Evolutionary conservation across 1,284 basidiomycete species (phyloP).

Genomic region (Irpex sp.): DNA sequence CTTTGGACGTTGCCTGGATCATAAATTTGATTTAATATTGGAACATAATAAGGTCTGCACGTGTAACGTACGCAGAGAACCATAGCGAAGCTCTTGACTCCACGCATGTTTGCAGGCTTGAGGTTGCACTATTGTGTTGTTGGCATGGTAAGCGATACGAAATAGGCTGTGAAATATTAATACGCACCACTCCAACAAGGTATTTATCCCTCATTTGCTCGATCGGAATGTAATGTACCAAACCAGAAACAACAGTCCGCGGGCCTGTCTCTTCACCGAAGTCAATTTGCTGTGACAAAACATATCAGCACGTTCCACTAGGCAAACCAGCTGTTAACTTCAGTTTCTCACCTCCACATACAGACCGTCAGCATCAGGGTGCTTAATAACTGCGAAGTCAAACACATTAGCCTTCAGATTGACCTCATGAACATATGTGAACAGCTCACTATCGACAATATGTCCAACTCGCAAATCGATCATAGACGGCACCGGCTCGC

Average conservation of each 20-base stretch:
- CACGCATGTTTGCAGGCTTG: slow-evolving; percentile 93
- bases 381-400: slow-evolving; percentile 67
- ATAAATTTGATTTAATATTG: background rate
- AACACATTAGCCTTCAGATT: background rate
- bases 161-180: background rate
- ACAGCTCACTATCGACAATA: slow-evolving; percentile 71
- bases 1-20: slow-evolving; percentile 75
- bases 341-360: slow-evolving; percentile 72
- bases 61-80: slow-evolving; percentile 71
- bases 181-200: slow-evolving; percentile 78
- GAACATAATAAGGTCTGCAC: background rate
- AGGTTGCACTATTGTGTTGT: slow-evolving; percentile 70
- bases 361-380: slow-evolving; percentile 90
- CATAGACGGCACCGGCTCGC: slow-evolving; percentile 86
- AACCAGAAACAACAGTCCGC: slow-evolving; percentile 89
- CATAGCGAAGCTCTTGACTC: slow-evolving; percentile 96
- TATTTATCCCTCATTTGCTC: slow-evolving; percentile 86
- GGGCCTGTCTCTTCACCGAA: slow-evolving; percentile 91
- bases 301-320: background rate
- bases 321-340: too few relatives aligned
- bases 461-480: slow-evolving; percentile 89
- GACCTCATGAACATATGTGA: background rate
- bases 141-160: background rate
- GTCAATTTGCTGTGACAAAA: slow-evolving; percentile 73
- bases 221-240: slow-evolving; percentile 92